Evolutionary conservation across 192 early-diverging fungal species (phyloP).

Genomic region (Umbelopsis sp.): DNA sequence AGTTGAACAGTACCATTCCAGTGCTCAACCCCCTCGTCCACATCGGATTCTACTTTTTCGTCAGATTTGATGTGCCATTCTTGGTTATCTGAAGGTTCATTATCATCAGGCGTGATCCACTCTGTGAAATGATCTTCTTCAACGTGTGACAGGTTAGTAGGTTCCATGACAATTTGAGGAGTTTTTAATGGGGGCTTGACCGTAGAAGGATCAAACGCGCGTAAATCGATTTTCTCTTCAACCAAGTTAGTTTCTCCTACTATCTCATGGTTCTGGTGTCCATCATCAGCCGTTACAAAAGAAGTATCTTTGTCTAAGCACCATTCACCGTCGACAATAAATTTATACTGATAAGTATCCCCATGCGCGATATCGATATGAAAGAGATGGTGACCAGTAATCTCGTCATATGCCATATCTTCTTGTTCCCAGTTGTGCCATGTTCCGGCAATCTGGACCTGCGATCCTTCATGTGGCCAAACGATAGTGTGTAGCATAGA

Average conservation of each 20-base stretch:
- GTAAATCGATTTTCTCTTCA: conserved; percentile 6
- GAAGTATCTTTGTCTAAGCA: background rate
- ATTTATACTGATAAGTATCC: conserved; percentile 8
- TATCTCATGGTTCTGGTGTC: conserved; percentile 9
- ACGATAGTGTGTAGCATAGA: background rate
- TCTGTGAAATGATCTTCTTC: conserved; percentile 8
- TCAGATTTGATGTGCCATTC: background rate
- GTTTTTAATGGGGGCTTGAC: background rate
- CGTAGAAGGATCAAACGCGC: background rate
- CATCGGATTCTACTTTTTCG: background rate
- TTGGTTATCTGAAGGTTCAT: background rate
- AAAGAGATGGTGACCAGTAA: background rate
- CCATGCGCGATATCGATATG: background rate
- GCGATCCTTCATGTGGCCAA: background rate
- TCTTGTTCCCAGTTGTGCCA: conserved; percentile 5
- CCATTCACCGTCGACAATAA: conserved; percentile 7
- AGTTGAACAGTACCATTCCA: background rate
- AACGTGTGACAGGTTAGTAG: background rate
- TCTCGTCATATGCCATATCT: background rate
- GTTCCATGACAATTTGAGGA: conserved; percentile 7
- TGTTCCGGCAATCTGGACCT: background rate
- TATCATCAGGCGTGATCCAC: conserved; percentile 11
- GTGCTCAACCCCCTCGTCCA: background rate
- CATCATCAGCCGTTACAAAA: background rate
- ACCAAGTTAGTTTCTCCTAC: background rate